Base-by-base conservation (phyloP, 2,329 filamentous ascomycete species). In the Eutypella sp. region DNA sequence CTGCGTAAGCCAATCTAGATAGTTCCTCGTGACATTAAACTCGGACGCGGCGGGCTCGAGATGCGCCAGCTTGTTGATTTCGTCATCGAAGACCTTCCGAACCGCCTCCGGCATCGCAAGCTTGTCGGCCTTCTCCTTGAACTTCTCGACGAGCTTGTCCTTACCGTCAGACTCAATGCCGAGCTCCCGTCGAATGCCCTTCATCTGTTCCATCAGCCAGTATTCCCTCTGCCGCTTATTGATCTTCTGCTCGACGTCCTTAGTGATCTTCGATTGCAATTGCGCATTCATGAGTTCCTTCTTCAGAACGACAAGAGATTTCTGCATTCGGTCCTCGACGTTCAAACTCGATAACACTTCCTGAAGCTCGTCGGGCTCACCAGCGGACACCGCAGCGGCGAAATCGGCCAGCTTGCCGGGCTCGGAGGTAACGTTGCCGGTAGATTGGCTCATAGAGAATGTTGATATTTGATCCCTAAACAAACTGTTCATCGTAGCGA, bases 171-270 rank as follows among this genome's bases (percentile, higher is more conserved):
- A 95, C 65, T 99, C 95, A 44, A 99, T 89, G 19, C 95, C 93
- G 41, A 99, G 81, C 68, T 99, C 93, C 47, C 93, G 81, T 47
- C 89, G 86, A 61, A 99, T 99, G 22, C 91, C 93, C 74, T 97
- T 97, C 91, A 99, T 96, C 67, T 99, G 95, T 69, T 99, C 93
- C 89, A 96, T 95, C 40, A 99, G 74, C 88, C 90, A 97, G 71
- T 97, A 99, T 64, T 99, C 93, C 43, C 93, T 84, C 66, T 99
- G 93, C 24, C 92, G 85, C 71, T 99, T 97, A 58, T 91, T 91
- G 44, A 99, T 97, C 70, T 96, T 96, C 61, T 82, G 89, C 66
- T 97, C 93, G 16, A 99, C 95, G 62, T 99, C 93, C 70, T 96
- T 96, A 47, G 87, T 89, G 47, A 99, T 97, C 74, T 97, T 99